Conservation (phyloP, 306 rosid species). For the Vachellia pachyceras region DNA sequence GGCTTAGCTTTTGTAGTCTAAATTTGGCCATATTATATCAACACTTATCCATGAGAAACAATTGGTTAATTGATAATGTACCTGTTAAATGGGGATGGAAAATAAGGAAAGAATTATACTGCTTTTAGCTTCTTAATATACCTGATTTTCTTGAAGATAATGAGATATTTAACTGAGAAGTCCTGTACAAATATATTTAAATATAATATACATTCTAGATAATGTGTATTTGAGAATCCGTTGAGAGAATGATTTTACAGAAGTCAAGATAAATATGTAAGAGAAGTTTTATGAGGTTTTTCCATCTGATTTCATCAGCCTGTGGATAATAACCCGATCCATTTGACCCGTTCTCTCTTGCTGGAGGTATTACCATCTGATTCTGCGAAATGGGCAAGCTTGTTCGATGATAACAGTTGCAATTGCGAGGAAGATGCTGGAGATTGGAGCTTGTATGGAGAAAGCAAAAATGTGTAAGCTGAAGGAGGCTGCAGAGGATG, state of each 20-base stretch:
- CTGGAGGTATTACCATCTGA: slow-evolving; percentile 53
- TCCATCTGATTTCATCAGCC: slow-evolving; percentile 5
- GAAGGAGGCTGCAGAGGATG: slow-evolving; percentile 52
- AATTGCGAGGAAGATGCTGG: slow-evolving; percentile 66
- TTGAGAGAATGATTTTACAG: too few species aligned
- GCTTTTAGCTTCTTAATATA: too few species aligned
- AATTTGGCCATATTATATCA: neutral
- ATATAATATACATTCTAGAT: too few species aligned
- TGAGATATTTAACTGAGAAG: too few species aligned
- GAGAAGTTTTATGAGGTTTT: too few species aligned
- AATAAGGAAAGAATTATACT: too few species aligned
- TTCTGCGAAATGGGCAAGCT: slow-evolving; percentile 59
- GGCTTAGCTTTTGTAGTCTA: neutral
- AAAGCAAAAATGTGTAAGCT: slow-evolving; percentile 52
- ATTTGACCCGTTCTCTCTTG: slow-evolving; percentile 48
- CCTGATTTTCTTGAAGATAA: too few species aligned
- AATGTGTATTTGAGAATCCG: too few species aligned
- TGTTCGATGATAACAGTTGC: slow-evolving; percentile 38
- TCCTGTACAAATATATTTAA: too few species aligned
- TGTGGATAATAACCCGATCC: slow-evolving; percentile 44
- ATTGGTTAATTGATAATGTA: neutral
- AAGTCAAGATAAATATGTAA: too few species aligned
- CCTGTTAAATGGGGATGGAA: too few species aligned
- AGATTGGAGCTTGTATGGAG: slow-evolving; percentile 66
- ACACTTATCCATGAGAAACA: neutral